phyloP scores from a whole-genome alignment of 2,329 filamentous ascomycete species.

The Sarocladium oryzae region DNA sequence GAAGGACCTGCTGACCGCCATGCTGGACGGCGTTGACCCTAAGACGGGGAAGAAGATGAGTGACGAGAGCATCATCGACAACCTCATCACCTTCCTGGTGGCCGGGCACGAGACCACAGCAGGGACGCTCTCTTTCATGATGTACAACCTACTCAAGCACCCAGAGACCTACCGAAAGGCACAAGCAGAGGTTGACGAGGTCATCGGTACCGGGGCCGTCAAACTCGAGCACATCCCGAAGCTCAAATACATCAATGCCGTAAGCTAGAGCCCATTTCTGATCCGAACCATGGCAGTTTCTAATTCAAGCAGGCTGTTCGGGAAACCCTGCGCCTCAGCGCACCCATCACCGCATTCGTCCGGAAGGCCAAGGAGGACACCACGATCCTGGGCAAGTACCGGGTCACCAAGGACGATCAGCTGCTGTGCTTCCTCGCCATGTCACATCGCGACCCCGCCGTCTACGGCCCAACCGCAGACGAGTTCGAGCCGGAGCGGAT shows the following conservation, averaged over 20 bases:
- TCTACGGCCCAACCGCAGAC: conserved; percentile 58
- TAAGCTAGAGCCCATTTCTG: conserved; percentile 19
- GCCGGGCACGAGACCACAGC: conserved; percentile 61
- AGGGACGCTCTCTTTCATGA: conserved; percentile 53
- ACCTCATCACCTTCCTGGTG: conserved; percentile 65
- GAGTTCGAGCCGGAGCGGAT: conserved; percentile 67
- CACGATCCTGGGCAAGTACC: conserved; percentile 47
- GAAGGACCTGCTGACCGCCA: conserved; percentile 62
- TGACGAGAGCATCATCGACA: conserved; percentile 55
- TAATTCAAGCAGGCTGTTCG: conserved; percentile 34
- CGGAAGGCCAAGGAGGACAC: conserved; percentile 22
- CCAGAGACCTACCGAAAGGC: conserved; percentile 49
- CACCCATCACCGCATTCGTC: conserved; percentile 21
- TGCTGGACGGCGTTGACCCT: conserved; percentile 57
- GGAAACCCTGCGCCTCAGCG: conserved; percentile 37
- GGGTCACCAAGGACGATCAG: conserved; percentile 35
- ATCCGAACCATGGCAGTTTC: neutral
- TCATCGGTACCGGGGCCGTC: conserved; percentile 49
- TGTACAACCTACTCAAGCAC: conserved; percentile 54
- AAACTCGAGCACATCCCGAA: conserved; percentile 52
- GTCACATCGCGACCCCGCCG: conserved; percentile 47
- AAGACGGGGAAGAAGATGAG: conserved; percentile 56
- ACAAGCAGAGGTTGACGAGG: conserved; percentile 54
- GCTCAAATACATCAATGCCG: conserved; percentile 56
- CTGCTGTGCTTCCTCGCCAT: conserved; percentile 39